These are phyloP conservation scores for Talaromyces sp. DNA, from an alignment of 2,329 filamentous ascomycete genomes.

Conservation along the genomic window DNA sequence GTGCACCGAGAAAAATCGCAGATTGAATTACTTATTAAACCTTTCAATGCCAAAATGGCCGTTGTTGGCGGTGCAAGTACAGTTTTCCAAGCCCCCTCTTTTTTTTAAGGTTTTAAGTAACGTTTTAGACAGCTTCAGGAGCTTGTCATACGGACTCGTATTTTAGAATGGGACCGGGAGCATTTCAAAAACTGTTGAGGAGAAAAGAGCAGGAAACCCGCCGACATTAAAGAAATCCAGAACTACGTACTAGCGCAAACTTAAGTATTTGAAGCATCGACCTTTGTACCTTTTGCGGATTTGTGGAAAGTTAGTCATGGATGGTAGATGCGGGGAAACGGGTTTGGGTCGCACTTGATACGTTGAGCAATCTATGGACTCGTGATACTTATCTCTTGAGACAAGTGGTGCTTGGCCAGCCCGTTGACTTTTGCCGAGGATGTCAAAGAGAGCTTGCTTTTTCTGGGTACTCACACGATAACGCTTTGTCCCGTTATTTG, in stretches of 20 bases:
- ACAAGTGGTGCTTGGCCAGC: not conserved
- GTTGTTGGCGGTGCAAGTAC: not conserved
- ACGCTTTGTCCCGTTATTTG: not conserved
- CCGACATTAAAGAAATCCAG: not conserved
- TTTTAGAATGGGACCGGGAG: not conserved
- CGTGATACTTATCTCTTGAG: not conserved
- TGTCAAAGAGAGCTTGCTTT: not conserved
- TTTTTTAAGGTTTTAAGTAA: not conserved
- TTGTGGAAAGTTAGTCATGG: not conserved
- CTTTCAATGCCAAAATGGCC: not conserved
- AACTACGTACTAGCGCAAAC: not conserved
- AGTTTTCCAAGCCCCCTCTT: not conserved
- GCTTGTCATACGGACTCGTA: not conserved
- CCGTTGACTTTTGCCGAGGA: not conserved
- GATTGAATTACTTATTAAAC: not conserved
- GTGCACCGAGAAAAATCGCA: not conserved
- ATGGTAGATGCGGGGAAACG: not conserved
- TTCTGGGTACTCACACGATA: not conserved
- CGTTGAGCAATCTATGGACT: not conserved
- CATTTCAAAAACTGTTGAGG: not conserved
- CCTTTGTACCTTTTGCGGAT: not conserved
- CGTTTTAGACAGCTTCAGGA: not conserved
- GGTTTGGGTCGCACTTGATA: conserved; percentile 3
- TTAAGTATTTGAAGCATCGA: not conserved
- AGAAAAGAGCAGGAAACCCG: not conserved